Conservation (phyloP, 208 protist species). For the Leishmania guyanensis region DNA sequence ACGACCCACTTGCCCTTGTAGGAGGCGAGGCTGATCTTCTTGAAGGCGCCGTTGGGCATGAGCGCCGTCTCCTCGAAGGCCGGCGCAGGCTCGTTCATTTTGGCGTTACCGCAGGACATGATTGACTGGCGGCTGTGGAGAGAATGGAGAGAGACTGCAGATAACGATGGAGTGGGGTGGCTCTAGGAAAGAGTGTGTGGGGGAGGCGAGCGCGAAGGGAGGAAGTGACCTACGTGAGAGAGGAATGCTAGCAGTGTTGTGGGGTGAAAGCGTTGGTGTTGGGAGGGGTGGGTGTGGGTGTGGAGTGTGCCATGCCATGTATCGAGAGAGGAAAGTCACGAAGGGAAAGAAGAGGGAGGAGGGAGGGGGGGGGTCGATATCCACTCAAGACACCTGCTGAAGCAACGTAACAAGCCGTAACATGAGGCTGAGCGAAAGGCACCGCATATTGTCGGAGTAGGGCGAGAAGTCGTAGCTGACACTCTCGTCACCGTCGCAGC, state of each 20-base stretch:
- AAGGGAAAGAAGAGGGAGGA: background rate
- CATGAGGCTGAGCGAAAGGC: background rate
- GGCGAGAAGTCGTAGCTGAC: background rate
- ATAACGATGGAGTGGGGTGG: background rate
- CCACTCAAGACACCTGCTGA: background rate
- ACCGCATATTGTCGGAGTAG: background rate
- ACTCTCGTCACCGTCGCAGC: background rate
- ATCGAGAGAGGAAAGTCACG: background rate
- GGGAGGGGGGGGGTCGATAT: background rate
- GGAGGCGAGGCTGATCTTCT: slow-evolving; percentile 86
- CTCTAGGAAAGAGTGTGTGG: background rate
- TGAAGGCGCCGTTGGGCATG: slow-evolving; percentile 94
- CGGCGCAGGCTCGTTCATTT: slow-evolving; percentile 87
- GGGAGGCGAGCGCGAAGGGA: background rate
- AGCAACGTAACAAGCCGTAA: background rate
- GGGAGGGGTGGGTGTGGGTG: background rate
- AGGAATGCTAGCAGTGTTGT: background rate
- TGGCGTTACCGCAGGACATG: slow-evolving; percentile 2
- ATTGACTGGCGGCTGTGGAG: background rate
- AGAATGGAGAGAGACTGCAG: background rate
- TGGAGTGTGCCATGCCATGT: background rate
- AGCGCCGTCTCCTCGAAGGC: slow-evolving; percentile 91
- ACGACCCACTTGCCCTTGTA: slow-evolving; percentile 96
- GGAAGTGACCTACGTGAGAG: background rate
- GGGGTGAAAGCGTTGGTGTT: background rate